These are phyloP conservation scores for Alloteropsis semialata DNA, from an alignment of 176 grass and related monocot species.

Conservation along the genomic window DNA sequence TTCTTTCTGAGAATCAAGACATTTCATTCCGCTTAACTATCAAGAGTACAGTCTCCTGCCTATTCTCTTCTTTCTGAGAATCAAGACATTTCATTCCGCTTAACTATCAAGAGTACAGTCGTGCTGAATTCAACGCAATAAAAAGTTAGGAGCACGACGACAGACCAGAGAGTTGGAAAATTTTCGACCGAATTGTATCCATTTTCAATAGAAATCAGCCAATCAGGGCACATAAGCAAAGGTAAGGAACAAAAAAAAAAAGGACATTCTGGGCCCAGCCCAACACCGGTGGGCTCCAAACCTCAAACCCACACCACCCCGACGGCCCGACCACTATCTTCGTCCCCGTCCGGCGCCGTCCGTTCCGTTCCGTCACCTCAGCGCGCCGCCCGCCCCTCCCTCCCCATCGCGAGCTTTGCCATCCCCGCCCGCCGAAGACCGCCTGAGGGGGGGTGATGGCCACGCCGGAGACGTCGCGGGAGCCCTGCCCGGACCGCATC, in stretches of 20 bases:
- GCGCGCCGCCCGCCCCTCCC: background rate
- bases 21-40: too few species aligned
- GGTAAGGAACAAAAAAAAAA: too few species aligned
- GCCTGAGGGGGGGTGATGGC: background rate
- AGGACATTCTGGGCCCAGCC: background rate
- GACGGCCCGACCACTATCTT: too few species aligned
- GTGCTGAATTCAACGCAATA: too few species aligned
- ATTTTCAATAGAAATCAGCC: background rate
- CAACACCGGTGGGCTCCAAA: background rate
- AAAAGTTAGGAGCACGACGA: too few species aligned
- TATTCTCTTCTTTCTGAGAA: too few species aligned
- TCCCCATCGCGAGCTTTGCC: background rate
- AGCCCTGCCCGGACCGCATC: conserved; percentile 76
- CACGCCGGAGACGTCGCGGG: conserved; percentile 45
- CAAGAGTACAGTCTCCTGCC: too few species aligned
- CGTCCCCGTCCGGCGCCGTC: background rate
- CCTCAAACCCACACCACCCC: background rate
- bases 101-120: too few species aligned
- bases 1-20: too few species aligned
- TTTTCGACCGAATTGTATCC: too few species aligned
- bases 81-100: too few species aligned
- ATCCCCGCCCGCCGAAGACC: background rate
- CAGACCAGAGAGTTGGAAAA: too few species aligned
- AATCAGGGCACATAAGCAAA: background rate
- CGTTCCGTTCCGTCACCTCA: background rate